phyloP scores from a whole-genome alignment of 1,284 basidiomycete species.

The Irpex sp. region DNA sequence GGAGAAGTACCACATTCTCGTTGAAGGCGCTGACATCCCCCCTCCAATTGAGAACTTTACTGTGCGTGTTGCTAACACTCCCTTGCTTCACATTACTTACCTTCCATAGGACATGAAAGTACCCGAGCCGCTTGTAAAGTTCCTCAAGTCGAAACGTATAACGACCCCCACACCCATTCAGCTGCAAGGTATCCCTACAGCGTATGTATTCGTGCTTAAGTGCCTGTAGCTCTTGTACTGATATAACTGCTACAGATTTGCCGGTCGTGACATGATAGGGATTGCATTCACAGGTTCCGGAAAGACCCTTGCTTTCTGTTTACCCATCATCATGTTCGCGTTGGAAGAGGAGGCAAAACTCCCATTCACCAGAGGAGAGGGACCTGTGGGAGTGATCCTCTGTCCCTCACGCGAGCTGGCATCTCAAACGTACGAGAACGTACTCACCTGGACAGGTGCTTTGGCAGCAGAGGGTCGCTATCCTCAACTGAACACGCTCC shows the following conservation, averaged over 20 bases:
- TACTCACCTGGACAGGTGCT: slow-evolving; percentile 81
- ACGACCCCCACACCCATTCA: slow-evolving; percentile 92
- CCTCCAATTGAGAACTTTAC: slow-evolving; percentile 91
- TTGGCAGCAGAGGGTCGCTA: slow-evolving; percentile 79
- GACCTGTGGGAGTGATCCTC: slow-evolving; percentile 91
- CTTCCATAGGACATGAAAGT: slow-evolving; percentile 91
- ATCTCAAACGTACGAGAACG: slow-evolving; percentile 94
- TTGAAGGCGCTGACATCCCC: slow-evolving; percentile 90
- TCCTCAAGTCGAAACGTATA: slow-evolving; percentile 85
- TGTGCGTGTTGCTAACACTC: slow-evolving; percentile 38
- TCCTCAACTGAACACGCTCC: slow-evolving; percentile 81
- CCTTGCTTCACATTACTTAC: slow-evolving; percentile 12
- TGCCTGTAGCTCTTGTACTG: not conserved
- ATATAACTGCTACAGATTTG: slow-evolving; percentile 50
- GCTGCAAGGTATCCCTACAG: slow-evolving; percentile 93
- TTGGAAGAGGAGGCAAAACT: slow-evolving; percentile 91
- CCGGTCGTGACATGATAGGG: slow-evolving; percentile 93
- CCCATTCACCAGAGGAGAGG: slow-evolving; percentile 90
- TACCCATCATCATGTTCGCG: slow-evolving; percentile 94
- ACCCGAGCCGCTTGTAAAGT: slow-evolving; percentile 78
- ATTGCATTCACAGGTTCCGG: slow-evolving; percentile 77
- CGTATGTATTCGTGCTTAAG: slow-evolving; percentile 46
- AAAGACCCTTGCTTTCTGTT: slow-evolving; percentile 82
- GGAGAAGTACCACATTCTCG: slow-evolving; percentile 89
- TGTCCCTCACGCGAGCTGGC: slow-evolving; percentile 95